Evolutionary conservation across 2,329 filamentous ascomycete genomes (phyloP).

Genomic region (Gremmenia infestans): DNA sequence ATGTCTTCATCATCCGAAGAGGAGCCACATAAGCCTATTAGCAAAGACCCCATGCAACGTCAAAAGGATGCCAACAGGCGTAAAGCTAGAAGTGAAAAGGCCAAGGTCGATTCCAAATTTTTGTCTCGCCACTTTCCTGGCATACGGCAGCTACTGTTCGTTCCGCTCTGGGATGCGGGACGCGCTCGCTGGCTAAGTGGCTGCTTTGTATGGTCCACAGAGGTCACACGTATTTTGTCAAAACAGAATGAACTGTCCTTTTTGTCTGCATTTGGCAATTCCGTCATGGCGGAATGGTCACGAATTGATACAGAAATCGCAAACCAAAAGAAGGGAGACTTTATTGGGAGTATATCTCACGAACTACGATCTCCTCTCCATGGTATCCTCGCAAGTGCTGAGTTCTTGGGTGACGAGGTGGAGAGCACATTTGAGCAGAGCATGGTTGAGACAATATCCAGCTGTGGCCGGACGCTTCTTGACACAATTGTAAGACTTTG

Average conservation of each 20-base stretch:
- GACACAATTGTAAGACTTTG: slow-evolving; percentile 32
- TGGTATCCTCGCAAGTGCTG: slow-evolving; percentile 49
- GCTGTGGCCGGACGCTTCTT: slow-evolving; percentile 35
- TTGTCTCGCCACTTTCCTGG: slow-evolving; percentile 38
- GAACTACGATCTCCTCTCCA: slow-evolving; percentile 53
- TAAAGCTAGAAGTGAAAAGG: slow-evolving; percentile 12
- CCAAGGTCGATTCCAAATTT: slow-evolving; percentile 28
- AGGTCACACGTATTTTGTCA: slow-evolving; percentile 31
- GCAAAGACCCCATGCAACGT: slow-evolving; percentile 1
- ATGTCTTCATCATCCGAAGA: slow-evolving; percentile 42
- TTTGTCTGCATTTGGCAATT: slow-evolving; percentile 41
- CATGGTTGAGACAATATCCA: slow-evolving; percentile 34
- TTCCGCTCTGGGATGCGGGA: slow-evolving; percentile 45
- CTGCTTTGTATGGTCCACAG: slow-evolving; percentile 42
- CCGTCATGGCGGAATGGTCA: slow-evolving; percentile 50
- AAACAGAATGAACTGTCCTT: slow-evolving; percentile 35
- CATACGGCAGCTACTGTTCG: slow-evolving; percentile 42
- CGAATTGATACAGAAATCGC: slow-evolving; percentile 48
- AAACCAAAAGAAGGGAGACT: slow-evolving; percentile 51
- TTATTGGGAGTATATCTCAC: slow-evolving; percentile 55
- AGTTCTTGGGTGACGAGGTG: slow-evolving; percentile 43
- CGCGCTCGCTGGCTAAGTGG: slow-evolving; percentile 45
- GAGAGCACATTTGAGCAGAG: slow-evolving; percentile 27
- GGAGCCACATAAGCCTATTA: slow-evolving; percentile 21
- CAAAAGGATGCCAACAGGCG: slow-evolving; percentile 10